Percentiles rank a stretch among this genome's conserved stretches.
These are phyloP conservation scores for Xylaria sp. DNA, from an alignment of 2,329 filamentous ascomycete genomes.

Conservation along the genomic window DNA sequence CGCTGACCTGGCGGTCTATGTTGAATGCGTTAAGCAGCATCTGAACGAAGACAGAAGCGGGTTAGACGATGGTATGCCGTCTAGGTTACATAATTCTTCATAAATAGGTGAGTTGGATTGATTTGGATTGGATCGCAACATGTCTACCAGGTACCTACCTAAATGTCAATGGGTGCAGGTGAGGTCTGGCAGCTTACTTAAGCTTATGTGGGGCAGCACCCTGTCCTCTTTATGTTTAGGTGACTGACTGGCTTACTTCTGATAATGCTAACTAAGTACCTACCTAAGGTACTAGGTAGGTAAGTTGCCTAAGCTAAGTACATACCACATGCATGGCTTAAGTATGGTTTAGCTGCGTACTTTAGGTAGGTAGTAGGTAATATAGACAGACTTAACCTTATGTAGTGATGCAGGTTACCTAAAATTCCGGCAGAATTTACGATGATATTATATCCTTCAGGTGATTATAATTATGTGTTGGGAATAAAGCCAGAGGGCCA, in stretches of 20 bases:
- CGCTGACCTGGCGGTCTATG: slow-evolving; percentile 29
- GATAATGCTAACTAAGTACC: background rate
- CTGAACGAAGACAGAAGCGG: slow-evolving; percentile 23
- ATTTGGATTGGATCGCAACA: slow-evolving; percentile 1
- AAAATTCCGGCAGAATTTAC: too few relatives aligned
- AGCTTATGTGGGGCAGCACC: background rate
- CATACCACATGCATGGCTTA: too few relatives aligned
- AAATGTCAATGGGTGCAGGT: too few relatives aligned
- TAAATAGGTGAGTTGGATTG: background rate
- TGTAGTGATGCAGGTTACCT: too few relatives aligned
- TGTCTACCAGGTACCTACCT: background rate
- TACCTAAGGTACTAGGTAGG: too few relatives aligned
- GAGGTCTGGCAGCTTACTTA: slow-evolving; percentile 22
- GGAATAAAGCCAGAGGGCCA: too few relatives aligned
- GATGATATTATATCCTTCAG: too few relatives aligned
- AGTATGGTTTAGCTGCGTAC: too few relatives aligned
- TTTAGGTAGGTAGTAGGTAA: too few relatives aligned
- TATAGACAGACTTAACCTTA: too few relatives aligned
- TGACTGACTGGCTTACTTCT: slow-evolving; percentile 1
- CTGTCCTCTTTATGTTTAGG: background rate
- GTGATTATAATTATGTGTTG: too few relatives aligned
- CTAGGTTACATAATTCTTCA: slow-evolving; percentile 3
- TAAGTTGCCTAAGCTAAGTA: too few relatives aligned
- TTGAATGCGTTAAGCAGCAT: slow-evolving; percentile 31
- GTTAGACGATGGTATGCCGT: slow-evolving; percentile 5